Conservation (phyloP, 1,284 basidiomycete species). For the Rhizoctonia solani region DNA sequence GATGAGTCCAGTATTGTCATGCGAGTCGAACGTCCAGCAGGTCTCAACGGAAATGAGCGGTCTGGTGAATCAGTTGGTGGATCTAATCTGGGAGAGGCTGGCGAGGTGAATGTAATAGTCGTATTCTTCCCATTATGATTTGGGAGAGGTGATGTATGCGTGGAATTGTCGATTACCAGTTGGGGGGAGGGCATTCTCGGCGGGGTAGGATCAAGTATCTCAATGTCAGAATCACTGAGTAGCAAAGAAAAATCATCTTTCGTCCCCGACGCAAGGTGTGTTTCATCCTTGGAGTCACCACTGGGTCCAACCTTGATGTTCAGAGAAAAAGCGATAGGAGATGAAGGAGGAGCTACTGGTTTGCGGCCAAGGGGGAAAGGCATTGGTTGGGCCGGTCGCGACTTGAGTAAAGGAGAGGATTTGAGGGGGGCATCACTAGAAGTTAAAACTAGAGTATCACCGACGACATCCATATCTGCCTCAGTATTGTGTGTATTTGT, state of each 20-base stretch:
- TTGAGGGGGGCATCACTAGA: constrained; percentile 42
- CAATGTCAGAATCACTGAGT: constrained; percentile 55
- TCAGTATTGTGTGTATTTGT: not conserved
- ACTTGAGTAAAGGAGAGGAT: constrained; percentile 2
- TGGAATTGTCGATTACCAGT: not conserved
- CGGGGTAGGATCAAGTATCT: constrained; percentile 57
- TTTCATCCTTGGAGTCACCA: constrained; percentile 51
- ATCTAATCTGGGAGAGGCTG: constrained; percentile 25
- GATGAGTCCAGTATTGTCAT: constrained; percentile 30
- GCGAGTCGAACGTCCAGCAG: constrained; percentile 10
- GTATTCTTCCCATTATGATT: not conserved
- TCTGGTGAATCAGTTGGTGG: constrained; percentile 45
- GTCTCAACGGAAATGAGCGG: constrained; percentile 56
- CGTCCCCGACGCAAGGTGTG: constrained; percentile 16
- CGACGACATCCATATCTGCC: constrained; percentile 42
- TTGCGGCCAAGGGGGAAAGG: constrained; percentile 16
- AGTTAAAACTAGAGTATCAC: constrained; percentile 49
- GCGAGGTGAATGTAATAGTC: constrained; percentile 7
- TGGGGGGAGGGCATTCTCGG: constrained; percentile 50
- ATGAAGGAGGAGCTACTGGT: constrained; percentile 23
- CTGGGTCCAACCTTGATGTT: constrained; percentile 41
- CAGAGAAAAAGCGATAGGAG: not conserved
- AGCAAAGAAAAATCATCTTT: constrained; percentile 26
- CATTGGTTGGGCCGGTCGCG: constrained; percentile 10
- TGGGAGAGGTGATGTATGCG: not conserved